phyloP scores from a whole-genome alignment of 1,284 basidiomycete genomes.

The Tilletia indica region DNA sequence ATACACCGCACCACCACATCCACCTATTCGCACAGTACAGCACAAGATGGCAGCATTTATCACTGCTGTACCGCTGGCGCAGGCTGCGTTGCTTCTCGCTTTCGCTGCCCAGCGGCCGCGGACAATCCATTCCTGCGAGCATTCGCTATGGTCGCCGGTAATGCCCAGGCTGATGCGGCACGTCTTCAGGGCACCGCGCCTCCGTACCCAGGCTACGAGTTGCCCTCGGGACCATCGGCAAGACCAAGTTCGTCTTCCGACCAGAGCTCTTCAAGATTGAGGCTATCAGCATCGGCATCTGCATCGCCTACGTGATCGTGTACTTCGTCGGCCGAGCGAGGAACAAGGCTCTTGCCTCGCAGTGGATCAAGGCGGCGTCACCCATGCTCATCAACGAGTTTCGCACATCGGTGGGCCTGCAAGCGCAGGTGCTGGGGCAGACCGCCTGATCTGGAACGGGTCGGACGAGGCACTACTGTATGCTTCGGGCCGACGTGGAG shows the following conservation, averaged over 20 bases:
- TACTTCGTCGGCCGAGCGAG: constrained; percentile 38
- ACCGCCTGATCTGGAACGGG: constrained; percentile 50
- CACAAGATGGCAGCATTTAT: too few species aligned
- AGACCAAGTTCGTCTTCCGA: constrained; percentile 14
- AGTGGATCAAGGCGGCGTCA: constrained; percentile 31
- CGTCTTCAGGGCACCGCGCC: background rate
- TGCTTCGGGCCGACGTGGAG: constrained; percentile 48
- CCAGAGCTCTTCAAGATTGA: constrained; percentile 35
- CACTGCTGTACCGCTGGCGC: too few species aligned
- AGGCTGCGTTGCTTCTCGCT: too few species aligned
- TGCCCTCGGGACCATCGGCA: background rate
- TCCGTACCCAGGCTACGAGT: constrained; percentile 9
- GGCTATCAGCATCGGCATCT: constrained; percentile 32
- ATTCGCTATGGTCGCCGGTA: background rate
- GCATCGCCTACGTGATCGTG: constrained; percentile 37
- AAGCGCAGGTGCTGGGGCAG: constrained; percentile 22
- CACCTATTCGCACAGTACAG: too few species aligned
- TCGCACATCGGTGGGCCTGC: constrained; percentile 29
- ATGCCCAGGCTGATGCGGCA: background rate
- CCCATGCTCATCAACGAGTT: constrained; percentile 33
- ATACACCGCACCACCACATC: too few species aligned
- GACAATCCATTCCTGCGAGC: too few species aligned
- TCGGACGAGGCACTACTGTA: constrained; percentile 47
- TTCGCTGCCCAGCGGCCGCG: too few species aligned
- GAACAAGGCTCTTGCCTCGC: constrained; percentile 35